Conservation (phyloP, 306 rosid genomes). For the Morella rubra region DNA sequence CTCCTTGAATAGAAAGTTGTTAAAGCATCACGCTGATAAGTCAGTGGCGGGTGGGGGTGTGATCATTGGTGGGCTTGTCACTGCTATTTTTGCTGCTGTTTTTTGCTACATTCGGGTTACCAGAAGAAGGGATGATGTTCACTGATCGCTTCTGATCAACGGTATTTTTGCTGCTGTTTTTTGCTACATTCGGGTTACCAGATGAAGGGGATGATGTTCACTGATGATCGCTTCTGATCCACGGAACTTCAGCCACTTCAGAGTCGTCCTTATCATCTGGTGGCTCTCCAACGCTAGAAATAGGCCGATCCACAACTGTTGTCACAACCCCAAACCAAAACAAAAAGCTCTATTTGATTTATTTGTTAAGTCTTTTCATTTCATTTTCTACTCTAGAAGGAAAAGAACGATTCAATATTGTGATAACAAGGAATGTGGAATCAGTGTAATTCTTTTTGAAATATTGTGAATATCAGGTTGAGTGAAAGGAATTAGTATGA, state of each 20-base stretch:
- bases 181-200: neutral
- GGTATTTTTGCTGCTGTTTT: no score
- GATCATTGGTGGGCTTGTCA: constrained; percentile 81
- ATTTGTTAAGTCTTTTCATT: no score
- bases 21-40: constrained; percentile 60
- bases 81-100: constrained; percentile 75
- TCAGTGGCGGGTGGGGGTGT: constrained; percentile 92
- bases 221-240: neutral
- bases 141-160: neutral
- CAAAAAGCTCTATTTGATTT: no score
- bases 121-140: neutral
- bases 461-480: neutral
- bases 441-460: no score
- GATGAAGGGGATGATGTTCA: neutral
- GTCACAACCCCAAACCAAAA: neutral
- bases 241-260: neutral
- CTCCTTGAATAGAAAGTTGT: constrained; percentile 60
- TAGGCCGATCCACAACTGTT: neutral
- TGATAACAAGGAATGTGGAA: no score
- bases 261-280: neutral
- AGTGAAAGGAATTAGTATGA: neutral
- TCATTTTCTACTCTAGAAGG: no score
- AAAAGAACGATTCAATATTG: no score
- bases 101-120: constrained; percentile 35
- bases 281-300: neutral